Evolutionary conservation across 352 stramenopile species (phyloP).

Genomic region (Elongisporangium anandrum): DNA sequence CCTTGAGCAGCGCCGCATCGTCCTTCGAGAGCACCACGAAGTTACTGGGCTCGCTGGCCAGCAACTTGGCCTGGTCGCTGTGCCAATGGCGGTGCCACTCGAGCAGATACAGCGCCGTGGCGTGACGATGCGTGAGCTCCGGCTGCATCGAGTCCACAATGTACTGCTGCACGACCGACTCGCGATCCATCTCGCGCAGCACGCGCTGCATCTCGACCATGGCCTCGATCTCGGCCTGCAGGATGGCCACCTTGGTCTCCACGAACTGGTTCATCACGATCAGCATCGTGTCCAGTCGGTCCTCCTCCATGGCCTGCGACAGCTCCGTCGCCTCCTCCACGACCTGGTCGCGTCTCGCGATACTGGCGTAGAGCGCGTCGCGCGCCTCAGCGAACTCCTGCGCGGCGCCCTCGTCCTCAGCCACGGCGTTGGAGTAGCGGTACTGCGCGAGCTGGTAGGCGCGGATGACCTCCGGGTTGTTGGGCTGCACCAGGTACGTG

Average conservation of each 20-base stretch:
- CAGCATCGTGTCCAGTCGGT: constrained; percentile 77
- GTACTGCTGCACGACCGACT: constrained; percentile 85
- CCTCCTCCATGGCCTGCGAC: constrained; percentile 79
- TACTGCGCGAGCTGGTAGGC: constrained; percentile 61
- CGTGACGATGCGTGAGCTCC: constrained; percentile 73
- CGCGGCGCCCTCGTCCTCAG: constrained; percentile 53
- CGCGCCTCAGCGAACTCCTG: constrained; percentile 61
- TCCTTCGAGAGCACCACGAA: constrained; percentile 41
- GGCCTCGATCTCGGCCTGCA: constrained; percentile 77
- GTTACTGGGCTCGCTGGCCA: constrained; percentile 38
- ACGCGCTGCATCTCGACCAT: constrained; percentile 63
- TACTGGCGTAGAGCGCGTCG: constrained; percentile 44
- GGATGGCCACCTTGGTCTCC: constrained; percentile 76
- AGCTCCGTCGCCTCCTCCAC: constrained; percentile 75
- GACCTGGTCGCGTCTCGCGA: constrained; percentile 73
- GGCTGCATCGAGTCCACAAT: constrained; percentile 80
- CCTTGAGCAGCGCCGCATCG: constrained; percentile 52
- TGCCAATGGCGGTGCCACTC: constrained; percentile 80
- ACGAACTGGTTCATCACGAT: constrained; percentile 86
- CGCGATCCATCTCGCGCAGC: constrained; percentile 69
- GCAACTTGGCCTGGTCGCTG: constrained; percentile 33
- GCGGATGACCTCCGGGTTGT: constrained; percentile 67
- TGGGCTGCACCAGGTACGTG: constrained; percentile 76
- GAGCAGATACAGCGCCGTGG: constrained; percentile 69
- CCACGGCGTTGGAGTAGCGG: constrained; percentile 57